Evolutionary conservation across 2,329 filamentous ascomycete genomes (phyloP), one percentile per base, ranked within the genome.

Genomic region (Endothia cerciana): DNA sequence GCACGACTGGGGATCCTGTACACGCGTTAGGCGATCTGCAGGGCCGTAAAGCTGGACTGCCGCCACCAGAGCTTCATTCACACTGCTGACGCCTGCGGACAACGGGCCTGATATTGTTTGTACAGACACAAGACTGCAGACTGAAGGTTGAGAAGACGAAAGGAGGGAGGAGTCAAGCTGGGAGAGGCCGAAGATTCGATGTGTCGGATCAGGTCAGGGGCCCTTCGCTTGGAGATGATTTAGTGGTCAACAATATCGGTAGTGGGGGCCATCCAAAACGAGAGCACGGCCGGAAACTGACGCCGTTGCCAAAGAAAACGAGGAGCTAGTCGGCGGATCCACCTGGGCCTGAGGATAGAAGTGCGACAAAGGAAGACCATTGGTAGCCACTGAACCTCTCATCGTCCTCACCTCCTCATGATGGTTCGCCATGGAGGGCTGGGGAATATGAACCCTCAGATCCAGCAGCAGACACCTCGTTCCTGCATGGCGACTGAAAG

Each of bases 261-360:
- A 4, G 57, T 59, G 57, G 57, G 57, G 57, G 57, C n/a, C 57
- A 59, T 59, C 40, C 57, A 59, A 59, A 59, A 59, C 57, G 57
- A 30, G 38, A 62, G 65, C 65, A 61, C 57, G 65, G 65, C 65
- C 63, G 47, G 17, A 57, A 47, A 66, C 57, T 57, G 40, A 15
- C 49, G 60, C 60, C 55, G 49, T 33, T 45, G 49, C 57, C 57
- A 59, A 59, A 59, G 57, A 59, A 55, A 59, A 45, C 57, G 57
- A 43, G 57, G 57, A 33, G 40, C 57, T 45, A 30, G 47, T 28
- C 15, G 8, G 13, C 13, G 47, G 15, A 51, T 5, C 47, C 47
- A 43, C 57, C 36, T 41, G 17, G 57, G 36, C 11, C 10, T 25
- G 55, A 38, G 33, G 36, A 28, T n/a, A 25, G 6, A 38, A 58